Evolutionary conservation across 768 basidiomycete genomes (phyloP).

Genomic region (Psilocybe cyanescens): DNA sequence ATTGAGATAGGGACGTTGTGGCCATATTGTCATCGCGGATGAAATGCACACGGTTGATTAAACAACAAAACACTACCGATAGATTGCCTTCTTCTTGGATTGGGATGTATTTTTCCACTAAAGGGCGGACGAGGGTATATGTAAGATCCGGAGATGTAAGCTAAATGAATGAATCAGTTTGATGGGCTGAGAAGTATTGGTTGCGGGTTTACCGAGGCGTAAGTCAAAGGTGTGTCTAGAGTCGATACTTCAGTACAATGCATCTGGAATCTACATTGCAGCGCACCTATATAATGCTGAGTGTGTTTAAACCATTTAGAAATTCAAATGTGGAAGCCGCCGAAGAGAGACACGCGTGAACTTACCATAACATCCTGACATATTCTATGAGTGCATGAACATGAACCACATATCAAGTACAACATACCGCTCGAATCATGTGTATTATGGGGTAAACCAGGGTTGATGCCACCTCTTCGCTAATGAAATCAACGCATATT

Average conservation of each 20-base stretch:
- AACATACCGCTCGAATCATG: conserved; percentile 66
- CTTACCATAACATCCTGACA: conserved; percentile 66
- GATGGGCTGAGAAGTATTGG: background rate
- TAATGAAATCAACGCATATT: conserved; percentile 16
- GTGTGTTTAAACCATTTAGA: background rate
- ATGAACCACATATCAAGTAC: background rate
- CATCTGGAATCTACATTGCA: background rate
- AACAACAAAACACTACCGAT: conserved; percentile 85
- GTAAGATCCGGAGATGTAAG: conserved; percentile 86
- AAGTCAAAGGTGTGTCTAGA: conserved; percentile 81
- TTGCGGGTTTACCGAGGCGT: conserved; percentile 68
- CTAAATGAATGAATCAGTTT: conserved; percentile 35
- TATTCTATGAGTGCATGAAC: conserved; percentile 14
- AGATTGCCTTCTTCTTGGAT: conserved; percentile 78
- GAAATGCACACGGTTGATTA: conserved; percentile 88
- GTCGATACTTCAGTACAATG: conserved; percentile 4
- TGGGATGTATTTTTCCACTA: conserved; percentile 83
- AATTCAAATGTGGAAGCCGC: background rate
- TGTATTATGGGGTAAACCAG: conserved; percentile 84
- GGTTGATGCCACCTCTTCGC: conserved; percentile 58
- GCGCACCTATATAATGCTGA: conserved; percentile 73
- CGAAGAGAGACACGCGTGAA: background rate
- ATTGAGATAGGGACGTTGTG: conserved; percentile 67
- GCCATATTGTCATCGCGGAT: conserved; percentile 75
- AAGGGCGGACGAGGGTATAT: conserved; percentile 86